A percentile compares a stretch with the other conserved stretches of the same genome.
These are phyloP conservation scores for Cercospora beticola DNA, from an alignment of 2,329 filamentous ascomycete genomes.

Conservation along the genomic window DNA sequence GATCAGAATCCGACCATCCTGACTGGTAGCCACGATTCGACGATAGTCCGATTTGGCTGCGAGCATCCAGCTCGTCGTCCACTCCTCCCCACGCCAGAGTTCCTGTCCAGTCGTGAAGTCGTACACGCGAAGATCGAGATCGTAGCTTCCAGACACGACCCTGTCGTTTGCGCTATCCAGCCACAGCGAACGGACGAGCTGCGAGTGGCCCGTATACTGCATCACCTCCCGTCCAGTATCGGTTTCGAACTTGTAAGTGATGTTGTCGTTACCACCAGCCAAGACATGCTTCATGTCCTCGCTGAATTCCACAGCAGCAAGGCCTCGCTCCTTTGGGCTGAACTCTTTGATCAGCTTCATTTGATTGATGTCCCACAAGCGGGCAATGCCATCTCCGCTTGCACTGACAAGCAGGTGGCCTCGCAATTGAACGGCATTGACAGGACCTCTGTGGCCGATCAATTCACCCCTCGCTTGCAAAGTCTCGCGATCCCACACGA, in stretches of 20 bases:
- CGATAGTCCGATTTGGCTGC: slow-evolving; percentile 95
- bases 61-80: slow-evolving; percentile 95
- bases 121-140: slow-evolving; percentile 93
- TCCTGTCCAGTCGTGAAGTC: slow-evolving; percentile 78
- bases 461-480: slow-evolving; percentile 75
- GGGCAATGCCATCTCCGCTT: slow-evolving; percentile 88
- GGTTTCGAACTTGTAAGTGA: slow-evolving; percentile 94
- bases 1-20: slow-evolving; percentile 87
- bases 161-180: slow-evolving; percentile 83
- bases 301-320: slow-evolving; percentile 94
- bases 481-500: slow-evolving; percentile 86
- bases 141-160: slow-evolving; percentile 89
- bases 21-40: slow-evolving; percentile 89
- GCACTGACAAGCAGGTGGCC: slow-evolving; percentile 92
- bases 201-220: slow-evolving; percentile 78
- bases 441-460: slow-evolving; percentile 81
- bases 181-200: slow-evolving; percentile 85
- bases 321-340: slow-evolving; percentile 81
- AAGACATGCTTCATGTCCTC: slow-evolving; percentile 93
- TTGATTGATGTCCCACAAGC: slow-evolving; percentile 91
- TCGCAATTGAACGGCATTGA: slow-evolving; percentile 93
- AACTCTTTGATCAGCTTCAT: slow-evolving; percentile 90
- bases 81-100: slow-evolving; percentile 83
- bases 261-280: slow-evolving; percentile 90
- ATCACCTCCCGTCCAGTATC: slow-evolving; percentile 81